Percentiles rank a stretch among this genome's conserved stretches.
Conservation (phyloP, 1,284 basidiomycete genomes). For the Butyriboletus appendiculatus region DNA sequence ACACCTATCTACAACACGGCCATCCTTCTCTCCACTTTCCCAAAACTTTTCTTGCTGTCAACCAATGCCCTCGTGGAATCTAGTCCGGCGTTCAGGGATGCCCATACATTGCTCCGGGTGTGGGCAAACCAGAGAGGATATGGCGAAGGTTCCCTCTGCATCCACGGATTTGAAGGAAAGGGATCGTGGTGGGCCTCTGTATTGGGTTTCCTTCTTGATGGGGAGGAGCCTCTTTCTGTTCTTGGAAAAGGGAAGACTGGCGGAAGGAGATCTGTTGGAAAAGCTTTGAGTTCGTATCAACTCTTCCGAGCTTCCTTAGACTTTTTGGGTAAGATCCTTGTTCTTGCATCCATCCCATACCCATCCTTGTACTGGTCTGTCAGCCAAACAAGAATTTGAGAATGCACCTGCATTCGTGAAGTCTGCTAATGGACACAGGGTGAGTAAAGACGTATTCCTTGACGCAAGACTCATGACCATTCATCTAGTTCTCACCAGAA, state of each 20-base stretch:
- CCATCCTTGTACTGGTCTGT: conserved; percentile 8
- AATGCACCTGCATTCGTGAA: conserved; percentile 66
- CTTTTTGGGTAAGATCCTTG: conserved; percentile 59
- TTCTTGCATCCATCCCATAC: not conserved
- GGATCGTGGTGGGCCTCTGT: conserved; percentile 74
- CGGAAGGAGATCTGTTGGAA: conserved; percentile 60
- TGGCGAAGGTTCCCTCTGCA: conserved; percentile 54
- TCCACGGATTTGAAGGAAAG: conserved; percentile 66
- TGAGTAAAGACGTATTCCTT: conserved; percentile 27
- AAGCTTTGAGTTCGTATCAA: conserved; percentile 84
- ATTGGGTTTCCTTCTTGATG: conserved; percentile 70
- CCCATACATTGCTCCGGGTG: conserved; percentile 78
- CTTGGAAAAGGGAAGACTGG: conserved; percentile 32
- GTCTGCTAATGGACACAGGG: conserved; percentile 49
- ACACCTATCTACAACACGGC: conserved; percentile 84
- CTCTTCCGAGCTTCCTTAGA: conserved; percentile 82
- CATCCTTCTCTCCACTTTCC: conserved; percentile 67
- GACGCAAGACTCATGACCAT: conserved; percentile 4
- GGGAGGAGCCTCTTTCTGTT: conserved; percentile 53
- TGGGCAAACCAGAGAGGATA: conserved; percentile 93
- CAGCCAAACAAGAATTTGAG: conserved; percentile 75
- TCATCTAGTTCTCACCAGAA: conserved; percentile 51
- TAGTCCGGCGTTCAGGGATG: conserved; percentile 72
- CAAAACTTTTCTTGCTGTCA: conserved; percentile 68
- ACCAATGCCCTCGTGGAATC: conserved; percentile 66